These are phyloP conservation scores for Hyphopichia pseudoburtonii DNA, from an alignment of 1,139 yeast species.

Conservation along the genomic window DNA sequence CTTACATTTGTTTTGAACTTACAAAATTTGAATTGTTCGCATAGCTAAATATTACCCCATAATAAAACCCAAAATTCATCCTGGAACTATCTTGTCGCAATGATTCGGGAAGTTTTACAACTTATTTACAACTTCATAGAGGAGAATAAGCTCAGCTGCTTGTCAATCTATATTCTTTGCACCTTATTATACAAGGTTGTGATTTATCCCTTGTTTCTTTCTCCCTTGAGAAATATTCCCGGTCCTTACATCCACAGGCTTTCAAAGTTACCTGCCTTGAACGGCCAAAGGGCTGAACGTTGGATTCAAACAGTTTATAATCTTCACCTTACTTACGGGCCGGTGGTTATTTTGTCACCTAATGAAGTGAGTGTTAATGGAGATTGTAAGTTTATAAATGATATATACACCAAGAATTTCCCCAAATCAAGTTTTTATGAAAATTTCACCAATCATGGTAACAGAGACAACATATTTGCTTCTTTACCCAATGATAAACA, in stretches of 20 bases:
- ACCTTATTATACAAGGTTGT: constrained; percentile 26
- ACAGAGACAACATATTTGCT: constrained; percentile 56
- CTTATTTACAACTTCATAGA: background rate
- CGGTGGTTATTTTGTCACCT: constrained; percentile 61
- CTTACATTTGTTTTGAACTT: too few species aligned
- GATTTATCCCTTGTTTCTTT: constrained; percentile 46
- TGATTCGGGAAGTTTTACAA: too few species aligned
- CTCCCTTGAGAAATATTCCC: constrained; percentile 55
- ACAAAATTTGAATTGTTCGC: too few species aligned
- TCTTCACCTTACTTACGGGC: constrained; percentile 59
- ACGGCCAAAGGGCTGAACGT: constrained; percentile 51
- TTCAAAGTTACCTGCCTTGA: constrained; percentile 47
- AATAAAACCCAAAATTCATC: too few species aligned
- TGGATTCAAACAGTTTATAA: constrained; percentile 52
- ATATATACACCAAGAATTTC: constrained; percentile 57
- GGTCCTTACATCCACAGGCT: constrained; percentile 58
- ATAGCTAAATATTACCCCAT: too few species aligned
- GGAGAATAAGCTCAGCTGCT: background rate
- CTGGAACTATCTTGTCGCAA: too few species aligned
- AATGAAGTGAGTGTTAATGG: constrained; percentile 61
- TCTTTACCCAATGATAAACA: constrained; percentile 51
- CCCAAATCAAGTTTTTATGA: constrained; percentile 63
- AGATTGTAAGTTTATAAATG: constrained; percentile 46
- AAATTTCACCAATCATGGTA: constrained; percentile 60
- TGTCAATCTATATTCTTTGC: background rate